Conservation (phyloP, 164 flowering plant genomes). For the Sedum album region DNA sequence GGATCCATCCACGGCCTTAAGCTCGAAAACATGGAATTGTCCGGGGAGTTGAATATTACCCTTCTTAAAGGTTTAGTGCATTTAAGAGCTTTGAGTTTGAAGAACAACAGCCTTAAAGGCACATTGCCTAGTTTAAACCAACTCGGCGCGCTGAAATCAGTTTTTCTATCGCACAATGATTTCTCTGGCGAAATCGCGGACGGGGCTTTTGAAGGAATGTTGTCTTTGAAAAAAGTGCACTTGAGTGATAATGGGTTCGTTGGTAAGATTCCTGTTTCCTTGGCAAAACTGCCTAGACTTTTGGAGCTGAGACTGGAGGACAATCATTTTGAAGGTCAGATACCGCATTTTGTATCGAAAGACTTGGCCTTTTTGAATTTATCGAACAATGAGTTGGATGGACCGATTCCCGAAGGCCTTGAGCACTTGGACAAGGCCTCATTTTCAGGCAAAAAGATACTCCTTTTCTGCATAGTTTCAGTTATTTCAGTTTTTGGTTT, state of each 20-base stretch:
- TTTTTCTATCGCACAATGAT: slow-evolving; percentile 34
- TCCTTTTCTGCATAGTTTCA: background rate
- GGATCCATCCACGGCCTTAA: slow-evolving; percentile 33
- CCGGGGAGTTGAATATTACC: slow-evolving; percentile 35
- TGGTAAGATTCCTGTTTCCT: slow-evolving; percentile 35
- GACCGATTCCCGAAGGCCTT: slow-evolving; percentile 32
- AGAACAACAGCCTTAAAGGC: slow-evolving; percentile 32
- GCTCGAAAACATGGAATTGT: slow-evolving; percentile 48
- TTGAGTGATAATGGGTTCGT: slow-evolving; percentile 28
- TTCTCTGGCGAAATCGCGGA: slow-evolving; percentile 29
- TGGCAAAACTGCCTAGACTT: slow-evolving; percentile 23
- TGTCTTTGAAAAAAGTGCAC: slow-evolving; percentile 31
- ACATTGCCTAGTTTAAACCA: slow-evolving; percentile 23
- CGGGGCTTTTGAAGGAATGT: slow-evolving; percentile 27
- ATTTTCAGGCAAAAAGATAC: slow-evolving; percentile 24
- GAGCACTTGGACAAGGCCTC: slow-evolving; percentile 13
- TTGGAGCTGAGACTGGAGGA: slow-evolving; percentile 33
- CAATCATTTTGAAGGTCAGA: slow-evolving; percentile 34
- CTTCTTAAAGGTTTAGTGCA: slow-evolving; percentile 18
- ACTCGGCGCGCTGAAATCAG: slow-evolving; percentile 20
- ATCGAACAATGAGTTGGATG: slow-evolving; percentile 31
- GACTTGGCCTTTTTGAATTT: slow-evolving; percentile 19
- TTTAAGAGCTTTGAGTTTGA: slow-evolving; percentile 43
- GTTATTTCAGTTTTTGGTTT: too few species aligned
- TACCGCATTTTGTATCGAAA: slow-evolving; percentile 27